Percentiles rank a stretch among this genome's conserved stretches.
Evolutionary conservation across 441 rosid species (phyloP).

Genomic region (Manihot esculenta): DNA sequence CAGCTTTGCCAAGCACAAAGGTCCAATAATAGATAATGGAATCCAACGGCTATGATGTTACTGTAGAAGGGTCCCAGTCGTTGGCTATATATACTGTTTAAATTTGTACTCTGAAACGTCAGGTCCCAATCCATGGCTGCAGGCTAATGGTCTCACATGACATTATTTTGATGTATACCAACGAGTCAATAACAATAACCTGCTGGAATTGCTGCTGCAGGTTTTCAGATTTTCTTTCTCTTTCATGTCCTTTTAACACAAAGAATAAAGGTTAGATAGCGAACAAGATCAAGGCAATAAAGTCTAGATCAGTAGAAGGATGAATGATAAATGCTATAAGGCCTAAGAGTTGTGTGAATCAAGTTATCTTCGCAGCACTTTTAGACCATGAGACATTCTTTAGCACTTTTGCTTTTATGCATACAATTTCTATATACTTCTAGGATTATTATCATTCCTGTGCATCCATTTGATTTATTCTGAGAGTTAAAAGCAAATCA

Average conservation of each 20-base stretch:
- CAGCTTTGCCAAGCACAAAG: constrained; percentile 21
- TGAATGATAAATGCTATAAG: not conserved
- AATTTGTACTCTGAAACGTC: not conserved
- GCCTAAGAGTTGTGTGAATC: too few species aligned
- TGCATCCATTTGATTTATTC: too few species aligned
- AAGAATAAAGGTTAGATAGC: not conserved
- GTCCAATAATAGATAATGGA: constrained; percentile 29
- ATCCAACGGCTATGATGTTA: constrained; percentile 20
- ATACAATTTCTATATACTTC: too few species aligned
- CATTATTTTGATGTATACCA: constrained; percentile 5
- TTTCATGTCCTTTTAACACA: not conserved
- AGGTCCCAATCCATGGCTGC: not conserved
- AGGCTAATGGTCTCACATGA: not conserved
- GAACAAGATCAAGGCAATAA: not conserved
- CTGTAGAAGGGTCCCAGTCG: not conserved
- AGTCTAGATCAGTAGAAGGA: not conserved
- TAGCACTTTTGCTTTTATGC: too few species aligned
- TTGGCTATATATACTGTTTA: constrained; percentile 6
- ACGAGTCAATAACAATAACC: not conserved
- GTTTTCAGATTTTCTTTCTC: too few species aligned
- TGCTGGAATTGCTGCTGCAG: not conserved
- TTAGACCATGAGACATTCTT: too few species aligned
- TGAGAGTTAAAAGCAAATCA: too few species aligned
- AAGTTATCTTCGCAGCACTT: too few species aligned
- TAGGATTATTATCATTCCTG: too few species aligned